Evolutionary conservation across 495 filamentous ascomycete genomes (phyloP).

Genomic region (Penicillium canariense): DNA sequence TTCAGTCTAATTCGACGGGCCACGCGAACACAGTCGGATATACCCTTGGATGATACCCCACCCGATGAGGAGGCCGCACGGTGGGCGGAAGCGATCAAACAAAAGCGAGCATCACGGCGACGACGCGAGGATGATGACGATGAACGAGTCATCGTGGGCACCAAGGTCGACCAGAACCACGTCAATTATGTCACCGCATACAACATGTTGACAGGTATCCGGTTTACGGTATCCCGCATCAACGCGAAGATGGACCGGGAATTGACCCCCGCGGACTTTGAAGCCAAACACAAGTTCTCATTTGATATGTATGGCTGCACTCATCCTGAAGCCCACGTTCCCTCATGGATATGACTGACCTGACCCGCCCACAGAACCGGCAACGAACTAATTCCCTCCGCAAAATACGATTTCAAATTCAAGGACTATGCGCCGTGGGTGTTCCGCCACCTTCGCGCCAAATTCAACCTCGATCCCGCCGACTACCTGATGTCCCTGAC

Average conservation of each 20-base stretch:
- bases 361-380: slow-evolving; percentile 60
- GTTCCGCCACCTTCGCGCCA: slow-evolving; percentile 86
- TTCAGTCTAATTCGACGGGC: slow-evolving; percentile 73
- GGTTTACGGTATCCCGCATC: slow-evolving; percentile 91
- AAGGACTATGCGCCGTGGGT: slow-evolving; percentile 99
- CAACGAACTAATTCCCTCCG: slow-evolving; percentile 94
- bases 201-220: slow-evolving; percentile 99
- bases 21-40: slow-evolving; percentile 80
- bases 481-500: slow-evolving; percentile 98
- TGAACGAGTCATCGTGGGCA: slow-evolving; percentile 91
- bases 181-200: slow-evolving; percentile 98
- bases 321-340: too few species aligned
- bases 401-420: slow-evolving; percentile 99
- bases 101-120: slow-evolving; percentile 80
- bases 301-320: slow-evolving; percentile 86
- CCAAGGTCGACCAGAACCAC: slow-evolving; percentile 95
- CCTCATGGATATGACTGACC: slow-evolving; percentile 8
- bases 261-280: slow-evolving; percentile 86
- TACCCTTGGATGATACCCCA: slow-evolving; percentile 75
- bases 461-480: slow-evolving; percentile 89
- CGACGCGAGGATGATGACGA: slow-evolving; percentile 88
- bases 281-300: slow-evolving; percentile 91
- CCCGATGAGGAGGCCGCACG: slow-evolving; percentile 87
- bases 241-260: slow-evolving; percentile 95
- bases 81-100: slow-evolving; percentile 89